Percentiles rank a stretch among this genome's conserved stretches.
Evolutionary conservation across 257 asterid species (phyloP).

Genomic region (Asclepias syriaca): DNA sequence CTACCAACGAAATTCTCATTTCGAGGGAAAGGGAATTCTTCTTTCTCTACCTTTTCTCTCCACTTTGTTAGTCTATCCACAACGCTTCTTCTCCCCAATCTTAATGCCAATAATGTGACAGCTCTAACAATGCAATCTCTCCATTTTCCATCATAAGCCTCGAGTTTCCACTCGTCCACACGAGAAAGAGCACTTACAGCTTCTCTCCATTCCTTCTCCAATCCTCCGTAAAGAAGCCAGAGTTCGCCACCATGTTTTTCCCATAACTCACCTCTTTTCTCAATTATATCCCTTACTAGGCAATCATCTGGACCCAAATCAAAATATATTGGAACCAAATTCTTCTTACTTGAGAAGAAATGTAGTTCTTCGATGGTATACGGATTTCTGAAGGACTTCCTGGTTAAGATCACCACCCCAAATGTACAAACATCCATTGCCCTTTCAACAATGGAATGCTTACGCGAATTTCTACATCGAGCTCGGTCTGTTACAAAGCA

Average conservation of each 20-base stretch:
- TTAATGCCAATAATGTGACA: constrained; percentile 79
- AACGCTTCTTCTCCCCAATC: constrained; percentile 87
- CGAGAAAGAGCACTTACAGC: constrained; percentile 70
- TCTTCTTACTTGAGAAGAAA: constrained; percentile 87
- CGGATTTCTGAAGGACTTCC: constrained; percentile 78
- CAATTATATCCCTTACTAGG: constrained; percentile 78
- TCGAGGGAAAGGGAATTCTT: constrained; percentile 70
- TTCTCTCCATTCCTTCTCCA: constrained; percentile 91
- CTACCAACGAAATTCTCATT: constrained; percentile 82
- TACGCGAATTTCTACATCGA: constrained; percentile 57
- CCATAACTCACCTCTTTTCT: constrained; percentile 92
- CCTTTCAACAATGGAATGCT: constrained; percentile 60
- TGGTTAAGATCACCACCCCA: constrained; percentile 82
- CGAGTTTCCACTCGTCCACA: constrained; percentile 91
- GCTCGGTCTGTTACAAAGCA: constrained; percentile 77
- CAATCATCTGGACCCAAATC: constrained; percentile 88
- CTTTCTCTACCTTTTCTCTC: constrained; percentile 77
- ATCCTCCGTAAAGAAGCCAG: constrained; percentile 82
- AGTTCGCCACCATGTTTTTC: constrained; percentile 92
- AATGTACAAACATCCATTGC: constrained; percentile 77
- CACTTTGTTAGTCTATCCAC: constrained; percentile 70
- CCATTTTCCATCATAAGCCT: constrained; percentile 88
- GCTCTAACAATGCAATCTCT: constrained; percentile 84
- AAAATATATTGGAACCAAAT: constrained; percentile 82
- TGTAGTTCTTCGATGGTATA: constrained; percentile 79